Evolutionary conservation across 441 rosid species (phyloP), one percentile per base, ranked within the genome.

Genomic region (Corymbia calophylla): DNA sequence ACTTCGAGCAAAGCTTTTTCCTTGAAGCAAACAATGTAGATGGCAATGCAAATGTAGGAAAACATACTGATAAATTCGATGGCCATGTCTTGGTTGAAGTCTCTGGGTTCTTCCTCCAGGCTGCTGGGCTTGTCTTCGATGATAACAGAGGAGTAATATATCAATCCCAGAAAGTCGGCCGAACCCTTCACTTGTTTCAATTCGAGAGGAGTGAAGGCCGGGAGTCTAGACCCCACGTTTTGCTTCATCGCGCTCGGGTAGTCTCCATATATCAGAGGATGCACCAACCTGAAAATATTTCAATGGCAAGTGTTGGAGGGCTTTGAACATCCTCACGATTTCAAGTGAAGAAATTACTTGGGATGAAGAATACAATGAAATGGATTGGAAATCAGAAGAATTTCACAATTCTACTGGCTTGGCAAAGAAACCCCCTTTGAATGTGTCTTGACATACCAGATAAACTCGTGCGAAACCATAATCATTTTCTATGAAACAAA

Each of bases 221-320:
- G 98, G 86, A 97, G 92, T 86, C 97, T 95, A 19, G 91, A 31
- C 62, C 98, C 98, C 80, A 88, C 93, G 10, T 35, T 92, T 92
- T 90, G 92, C 94, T 94, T 96, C 97, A 95, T 95, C 64, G 31
- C 86, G 25, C 89, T 91, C 2, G 99, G 99, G 92, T 96, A 96
- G 60, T 96, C 98, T 85, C 99, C 99, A 90, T 68, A 93, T 21
- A 93, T 90, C 92, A 97, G 84, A 32, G 98, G 98, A 92, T 93
- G 58, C 49, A 91, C 88, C 87, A 93, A 21, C 98, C 98, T 97
- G 92, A 73, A 91, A 86, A 31, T 21, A 25, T 86, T 60, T 62
- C 81, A 35, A 48, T 2, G 85, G 64, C 48, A 54, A n/a, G 32
- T 58, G 81, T 85, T 44, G 51, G 51, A 44, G 84, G 51, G 51